Evolutionary conservation across 2,329 filamentous ascomycete genomes (phyloP).

Genomic region (Arthrinium puccinioides): DNA sequence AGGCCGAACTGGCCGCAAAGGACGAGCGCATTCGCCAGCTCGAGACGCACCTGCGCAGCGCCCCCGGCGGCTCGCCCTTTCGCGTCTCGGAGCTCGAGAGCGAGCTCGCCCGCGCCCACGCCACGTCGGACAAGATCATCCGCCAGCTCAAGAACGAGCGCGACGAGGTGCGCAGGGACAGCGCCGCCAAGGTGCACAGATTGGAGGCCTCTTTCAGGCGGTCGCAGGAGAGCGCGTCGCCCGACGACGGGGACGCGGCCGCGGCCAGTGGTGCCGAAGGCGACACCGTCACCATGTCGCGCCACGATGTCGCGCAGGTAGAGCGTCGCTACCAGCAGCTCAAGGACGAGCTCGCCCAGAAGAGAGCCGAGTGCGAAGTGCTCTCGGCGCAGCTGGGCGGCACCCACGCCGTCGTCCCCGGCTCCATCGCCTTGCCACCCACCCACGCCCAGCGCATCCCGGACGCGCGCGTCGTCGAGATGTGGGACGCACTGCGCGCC

Average conservation of each 20-base stretch:
- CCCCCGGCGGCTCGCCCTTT: not conserved
- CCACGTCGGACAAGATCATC: constrained; percentile 1
- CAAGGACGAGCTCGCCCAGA: not conserved
- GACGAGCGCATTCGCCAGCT: constrained; percentile 2
- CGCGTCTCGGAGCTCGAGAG: not conserved
- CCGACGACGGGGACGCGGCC: not conserved
- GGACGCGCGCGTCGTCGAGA: constrained; percentile 10
- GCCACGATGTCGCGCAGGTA: not conserved
- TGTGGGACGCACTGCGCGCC: constrained; percentile 15
- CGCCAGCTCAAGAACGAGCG: constrained; percentile 9
- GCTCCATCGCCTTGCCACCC: too few relatives aligned
- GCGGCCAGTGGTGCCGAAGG: not conserved
- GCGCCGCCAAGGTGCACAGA: not conserved
- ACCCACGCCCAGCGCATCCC: not conserved
- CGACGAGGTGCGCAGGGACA: constrained; percentile 15
- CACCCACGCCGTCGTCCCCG: too few relatives aligned
- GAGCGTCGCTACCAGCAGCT: constrained; percentile 1
- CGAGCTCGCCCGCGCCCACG: not conserved
- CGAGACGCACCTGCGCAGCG: not conserved
- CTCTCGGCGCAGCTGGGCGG: not conserved
- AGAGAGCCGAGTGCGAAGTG: not conserved
- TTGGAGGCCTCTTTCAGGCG: not conserved
- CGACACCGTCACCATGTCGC: not conserved
- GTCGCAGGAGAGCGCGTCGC: not conserved
- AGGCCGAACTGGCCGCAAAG: not conserved